Evolutionary conservation across 2,329 filamentous ascomycete species (phyloP), one percentile per base, ranked within the genome.

Genomic region (Xylariaceae sp.): DNA sequence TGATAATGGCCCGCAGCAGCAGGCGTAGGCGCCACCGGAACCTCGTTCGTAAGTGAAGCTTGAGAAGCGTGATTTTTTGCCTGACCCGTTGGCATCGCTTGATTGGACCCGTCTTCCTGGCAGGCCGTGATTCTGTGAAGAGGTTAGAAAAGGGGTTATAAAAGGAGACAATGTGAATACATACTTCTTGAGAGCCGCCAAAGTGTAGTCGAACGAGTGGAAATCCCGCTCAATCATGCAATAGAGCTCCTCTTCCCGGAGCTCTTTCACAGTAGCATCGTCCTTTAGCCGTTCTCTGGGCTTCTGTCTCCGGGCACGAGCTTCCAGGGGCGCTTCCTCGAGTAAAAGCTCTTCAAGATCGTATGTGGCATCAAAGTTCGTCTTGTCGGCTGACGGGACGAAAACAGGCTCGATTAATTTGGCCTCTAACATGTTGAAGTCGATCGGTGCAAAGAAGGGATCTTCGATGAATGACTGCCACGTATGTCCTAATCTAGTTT

Each of bases 331-430:
- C 10, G 94, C 94, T 73, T 99, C 94, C 74, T 99, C 94, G 50
- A 99, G 76, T 1, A 99, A 77, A 17, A 99, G 75, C 73, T 99
- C 94, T 72, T 99, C 94, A 54, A 99, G 77, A 73, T 99, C 94
- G 72, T 99, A 97, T 0, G 94, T 99, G 3, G 94, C 94, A 74
- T 99, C 94, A 66, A 99, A 99, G 73, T 99, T 99, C 2, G 94
- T 97, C 82, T 99, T 99, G 53, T 97, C 94, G 58, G 91, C 92
- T 0, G 93, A 96, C 0, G 94, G 94, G 17, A 89, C 84, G 72
- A 99, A 99, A 2, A 97, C 86, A 0, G 94, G 94, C 67, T 92
- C 88, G 50, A 97, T 87, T 70, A 92, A 86, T 73, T 97, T 97
- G 64, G 85, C 81, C 72, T 96, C 90, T 41, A 99, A 76, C 0